Evolutionary conservation across 2,329 filamentous ascomycete species (phyloP).

Genomic region (Lachnellula arida): DNA sequence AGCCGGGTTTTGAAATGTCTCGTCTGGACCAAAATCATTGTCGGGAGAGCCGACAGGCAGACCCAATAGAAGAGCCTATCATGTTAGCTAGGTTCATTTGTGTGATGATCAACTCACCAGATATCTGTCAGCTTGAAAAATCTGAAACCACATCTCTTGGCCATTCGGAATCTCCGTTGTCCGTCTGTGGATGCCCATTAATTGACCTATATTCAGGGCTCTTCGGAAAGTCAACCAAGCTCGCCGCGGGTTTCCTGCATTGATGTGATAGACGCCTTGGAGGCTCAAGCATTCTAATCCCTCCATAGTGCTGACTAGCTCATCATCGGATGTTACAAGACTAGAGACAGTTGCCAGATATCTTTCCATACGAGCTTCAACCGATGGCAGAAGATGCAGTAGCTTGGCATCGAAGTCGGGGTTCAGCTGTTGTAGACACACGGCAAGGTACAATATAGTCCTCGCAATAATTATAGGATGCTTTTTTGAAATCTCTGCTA

Average conservation of each 20-base stretch:
- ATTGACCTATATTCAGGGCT: constrained; percentile 42
- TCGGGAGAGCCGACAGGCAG: constrained; percentile 22
- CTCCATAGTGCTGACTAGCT: constrained; percentile 43
- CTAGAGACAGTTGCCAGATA: constrained; percentile 24
- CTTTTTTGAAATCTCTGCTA: constrained; percentile 20
- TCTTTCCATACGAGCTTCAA: constrained; percentile 24
- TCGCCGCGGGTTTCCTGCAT: constrained; percentile 45
- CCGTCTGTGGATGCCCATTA: constrained; percentile 12
- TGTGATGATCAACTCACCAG: background rate
- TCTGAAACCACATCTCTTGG: constrained; percentile 11
- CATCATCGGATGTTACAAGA: constrained; percentile 22
- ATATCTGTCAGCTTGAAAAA: constrained; percentile 12
- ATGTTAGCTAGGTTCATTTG: background rate
- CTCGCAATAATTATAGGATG: constrained; percentile 26
- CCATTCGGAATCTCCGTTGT: constrained; percentile 3
- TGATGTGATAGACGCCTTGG: constrained; percentile 42
- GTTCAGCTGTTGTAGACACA: constrained; percentile 29
- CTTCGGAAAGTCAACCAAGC: constrained; percentile 44
- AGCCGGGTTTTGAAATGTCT: constrained; percentile 25
- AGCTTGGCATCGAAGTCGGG: constrained; percentile 20
- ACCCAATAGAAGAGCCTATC: constrained; percentile 25
- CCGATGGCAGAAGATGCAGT: constrained; percentile 19
- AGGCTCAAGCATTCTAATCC: constrained; percentile 49
- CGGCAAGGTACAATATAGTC: constrained; percentile 25
- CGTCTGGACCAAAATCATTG: constrained; percentile 15